Conservation (phyloP, 306 rosid genomes). For the Bauhinia variegata region DNA sequence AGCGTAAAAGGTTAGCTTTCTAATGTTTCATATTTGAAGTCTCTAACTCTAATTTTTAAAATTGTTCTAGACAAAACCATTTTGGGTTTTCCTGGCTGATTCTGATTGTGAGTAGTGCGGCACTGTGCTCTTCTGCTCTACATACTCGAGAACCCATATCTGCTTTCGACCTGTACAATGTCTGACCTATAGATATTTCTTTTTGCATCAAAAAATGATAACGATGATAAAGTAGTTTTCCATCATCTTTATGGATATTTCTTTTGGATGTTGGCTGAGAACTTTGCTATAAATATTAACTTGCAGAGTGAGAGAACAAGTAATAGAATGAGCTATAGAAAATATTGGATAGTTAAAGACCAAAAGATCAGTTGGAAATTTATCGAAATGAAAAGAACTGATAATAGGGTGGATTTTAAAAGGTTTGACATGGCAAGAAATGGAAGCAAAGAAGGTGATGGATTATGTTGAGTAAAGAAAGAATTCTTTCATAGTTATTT, state of each 20-base stretch:
- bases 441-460: not conserved
- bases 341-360: not conserved
- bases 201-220: too few species aligned
- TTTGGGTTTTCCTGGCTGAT: conserved; percentile 17
- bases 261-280: not conserved
- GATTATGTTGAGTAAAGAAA: not conserved
- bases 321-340: conserved; percentile 11
- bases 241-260: conserved; percentile 15
- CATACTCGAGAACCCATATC: conserved; percentile 13
- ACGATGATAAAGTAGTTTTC: too few species aligned
- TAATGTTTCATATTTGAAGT: conserved; percentile 14
- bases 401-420: not conserved
- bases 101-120: conserved; percentile 21
- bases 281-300: not conserved
- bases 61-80: conserved; percentile 17
- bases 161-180: not conserved
- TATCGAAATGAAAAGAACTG: not conserved
- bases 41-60: conserved; percentile 7
- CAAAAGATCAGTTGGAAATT: not conserved
- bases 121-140: conserved; percentile 5
- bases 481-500: not conserved
- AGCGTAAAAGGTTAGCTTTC: conserved; percentile 61
- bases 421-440: not conserved
- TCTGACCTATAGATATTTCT: not conserved
- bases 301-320: not conserved